Evolutionary conservation across 225 moss, liverwort and hornwort genomes (phyloP).

Genomic region (Pleurozium schreberi): DNA sequence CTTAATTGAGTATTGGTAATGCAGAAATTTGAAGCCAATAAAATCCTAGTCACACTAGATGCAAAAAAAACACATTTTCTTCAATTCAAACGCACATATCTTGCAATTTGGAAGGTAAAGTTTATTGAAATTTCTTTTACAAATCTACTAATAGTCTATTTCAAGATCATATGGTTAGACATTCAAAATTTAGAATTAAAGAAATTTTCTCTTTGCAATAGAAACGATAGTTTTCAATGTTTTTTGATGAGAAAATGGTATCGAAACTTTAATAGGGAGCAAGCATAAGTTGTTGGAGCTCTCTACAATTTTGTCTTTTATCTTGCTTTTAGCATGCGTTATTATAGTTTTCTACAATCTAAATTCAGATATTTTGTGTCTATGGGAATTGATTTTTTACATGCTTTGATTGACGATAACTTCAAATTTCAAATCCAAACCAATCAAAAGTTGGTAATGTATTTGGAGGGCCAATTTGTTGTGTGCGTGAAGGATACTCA

Average conservation of each 20-base stretch:
- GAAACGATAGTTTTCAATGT: no score
- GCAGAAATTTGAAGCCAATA: neutral
- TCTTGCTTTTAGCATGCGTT: neutral
- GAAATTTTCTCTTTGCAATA: neutral
- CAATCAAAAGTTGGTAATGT: neutral
- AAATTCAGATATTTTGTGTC: neutral
- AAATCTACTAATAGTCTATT: neutral
- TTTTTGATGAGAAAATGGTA: neutral
- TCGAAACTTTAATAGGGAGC: no score
- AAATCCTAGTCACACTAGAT: no score
- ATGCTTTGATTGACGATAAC: rapidly evolving
- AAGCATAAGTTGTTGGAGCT: rapidly evolving
- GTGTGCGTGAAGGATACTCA: no score
- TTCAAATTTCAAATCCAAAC: neutral
- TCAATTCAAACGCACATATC: neutral
- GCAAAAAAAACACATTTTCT: neutral
- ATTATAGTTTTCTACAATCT: neutral
- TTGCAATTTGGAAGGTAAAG: neutral
- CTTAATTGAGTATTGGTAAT: neutral
- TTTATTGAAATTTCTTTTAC: rapidly evolving
- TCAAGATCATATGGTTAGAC: neutral
- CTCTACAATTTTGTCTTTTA: neutral
- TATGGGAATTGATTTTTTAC: neutral
- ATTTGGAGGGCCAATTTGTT: no score
- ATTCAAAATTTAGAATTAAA: no score